Base-by-base conservation (phyloP, 192 early-diverging fungal genomes). In the Backusella mclennaniae region DNA sequence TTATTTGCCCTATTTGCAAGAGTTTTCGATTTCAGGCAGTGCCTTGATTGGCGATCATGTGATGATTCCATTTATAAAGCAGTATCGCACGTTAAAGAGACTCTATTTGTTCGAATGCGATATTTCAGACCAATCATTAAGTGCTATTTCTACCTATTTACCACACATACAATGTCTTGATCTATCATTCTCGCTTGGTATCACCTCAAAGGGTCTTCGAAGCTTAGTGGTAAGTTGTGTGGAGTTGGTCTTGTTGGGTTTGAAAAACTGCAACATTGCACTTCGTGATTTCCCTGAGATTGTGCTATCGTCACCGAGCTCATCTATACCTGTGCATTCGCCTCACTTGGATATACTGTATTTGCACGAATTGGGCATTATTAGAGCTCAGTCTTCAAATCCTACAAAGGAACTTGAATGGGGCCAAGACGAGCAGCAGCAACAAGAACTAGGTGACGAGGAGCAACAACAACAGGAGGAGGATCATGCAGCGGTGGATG, bases 121-220 rank as follows among this genome's bases (percentile, higher is more conserved):
- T n/a, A 83, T 86, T 15, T 83, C 85, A 8, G 81, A 86, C 63
- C 63, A 42, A 14, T 69, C 81, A 19, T 67, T 86, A 23, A 33
- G 41, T 12, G 46, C 75, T 0, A 83, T 86, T 42, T 44, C 77
- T 35, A 29, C 19, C 4, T 69, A 78, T 46, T 76, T 86, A 52
- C 73, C 83, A 17, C 33, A 67, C 2, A 33, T 86, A 21, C 63
- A 38, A 39, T 67, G 71, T 35, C 75, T 86, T 9, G 84, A 84
- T 36, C 39, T 86, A 36, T 82, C 82, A 6, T 83, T 71, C 23
- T 75, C 76, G 15, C 67, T 26, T 4, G n/a, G 77, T 1, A 56
- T 86, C 39, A 78, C 83, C 1, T 36, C 81, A 36, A 70, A 26
- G 14, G 83, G 78, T 21, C 79, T 86, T 14, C 53, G 78, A 15